Conservation (phyloP, 805 yeast species). For the Aciculoconidium aculeatum region DNA sequence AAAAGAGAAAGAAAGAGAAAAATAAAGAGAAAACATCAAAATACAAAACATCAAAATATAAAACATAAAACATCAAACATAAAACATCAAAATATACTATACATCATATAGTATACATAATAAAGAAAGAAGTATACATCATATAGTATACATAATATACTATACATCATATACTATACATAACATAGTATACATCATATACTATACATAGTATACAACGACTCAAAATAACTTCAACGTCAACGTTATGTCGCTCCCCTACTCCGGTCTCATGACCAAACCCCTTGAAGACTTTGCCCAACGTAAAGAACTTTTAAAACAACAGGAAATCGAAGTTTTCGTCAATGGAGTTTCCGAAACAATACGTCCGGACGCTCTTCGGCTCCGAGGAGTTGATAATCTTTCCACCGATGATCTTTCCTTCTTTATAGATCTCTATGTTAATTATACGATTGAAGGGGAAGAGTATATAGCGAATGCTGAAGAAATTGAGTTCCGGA, state of each 20-base stretch:
- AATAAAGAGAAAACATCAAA: no score
- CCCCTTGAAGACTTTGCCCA: conserved; percentile 34
- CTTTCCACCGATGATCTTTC: conserved; percentile 57
- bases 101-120: no score
- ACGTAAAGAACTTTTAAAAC: conserved; percentile 22
- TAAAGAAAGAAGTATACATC: no score
- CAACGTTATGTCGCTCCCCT: conserved; percentile 17
- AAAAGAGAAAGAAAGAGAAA: no score
- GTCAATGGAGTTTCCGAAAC: conserved; percentile 27
- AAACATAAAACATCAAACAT: no score
- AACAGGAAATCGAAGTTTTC: conserved; percentile 27
- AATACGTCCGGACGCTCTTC: conserved; percentile 43
- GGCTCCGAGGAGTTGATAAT: conserved; percentile 57
- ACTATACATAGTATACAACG: no score
- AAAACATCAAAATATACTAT: no score
- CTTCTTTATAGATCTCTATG: conserved; percentile 44
- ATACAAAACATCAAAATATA: no score
- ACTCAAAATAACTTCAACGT: no score
- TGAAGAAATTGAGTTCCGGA: conserved; percentile 31
- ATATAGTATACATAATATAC: no score
- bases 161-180: no score
- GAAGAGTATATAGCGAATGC: conserved; percentile 12
- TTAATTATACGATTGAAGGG: conserved; percentile 25
- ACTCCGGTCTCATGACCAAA: conserved; percentile 37
- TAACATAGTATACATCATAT: no score